Evolutionary conservation across 495 filamentous ascomycete species (phyloP), one percentile per base, ranked within the genome.

Genomic region (Aspergillus indologenus): DNA sequence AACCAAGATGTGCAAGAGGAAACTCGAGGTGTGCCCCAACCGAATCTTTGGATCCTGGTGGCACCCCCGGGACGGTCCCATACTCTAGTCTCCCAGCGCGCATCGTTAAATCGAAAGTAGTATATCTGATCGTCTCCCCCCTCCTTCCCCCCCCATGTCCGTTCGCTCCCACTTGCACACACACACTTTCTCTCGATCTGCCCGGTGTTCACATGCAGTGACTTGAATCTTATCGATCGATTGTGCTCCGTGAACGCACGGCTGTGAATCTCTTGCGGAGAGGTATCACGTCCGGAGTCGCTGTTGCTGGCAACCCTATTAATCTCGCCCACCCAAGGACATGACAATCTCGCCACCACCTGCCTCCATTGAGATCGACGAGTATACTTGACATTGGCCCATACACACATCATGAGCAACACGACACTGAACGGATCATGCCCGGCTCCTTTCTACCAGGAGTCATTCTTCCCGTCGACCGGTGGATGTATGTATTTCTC

Each of bases 371-470:
- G 47, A 54, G 47, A 45, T 56, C 43, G 54, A 49, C 51, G 29
- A 51, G 29, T 40, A 57, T 42, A 18, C 20, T 23, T 54, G 52
- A 54, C 23, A 26, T 6, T 40, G 24, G 43, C 31, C 45, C 53
- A 57, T 31, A 45, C 57, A 46, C 40, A 46, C 65, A 71, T 26
- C 53, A 77, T 75, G 71, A 50, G 56, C 45, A 55, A 59, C 43
- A 43, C 45, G 20, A 50, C 56, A 51, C 23, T 74, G 47, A 69
- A 72, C 53, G 84, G 83, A 49, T 61, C 68, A 6, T 93, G 90
- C 67, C 82, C 83, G 21, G 46, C 74, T 40, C 89, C 88, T 7
- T 91, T 91, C 65, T 70, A 85, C 45, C 79, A 88, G 63, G 78
- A 79, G 62, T 66, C 71, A 12, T 70, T 79, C 11, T 93, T 89